Evolutionary conservation across 192 early-diverging fungal species (phyloP).

Genomic region (Rhizophagus clarus): DNA sequence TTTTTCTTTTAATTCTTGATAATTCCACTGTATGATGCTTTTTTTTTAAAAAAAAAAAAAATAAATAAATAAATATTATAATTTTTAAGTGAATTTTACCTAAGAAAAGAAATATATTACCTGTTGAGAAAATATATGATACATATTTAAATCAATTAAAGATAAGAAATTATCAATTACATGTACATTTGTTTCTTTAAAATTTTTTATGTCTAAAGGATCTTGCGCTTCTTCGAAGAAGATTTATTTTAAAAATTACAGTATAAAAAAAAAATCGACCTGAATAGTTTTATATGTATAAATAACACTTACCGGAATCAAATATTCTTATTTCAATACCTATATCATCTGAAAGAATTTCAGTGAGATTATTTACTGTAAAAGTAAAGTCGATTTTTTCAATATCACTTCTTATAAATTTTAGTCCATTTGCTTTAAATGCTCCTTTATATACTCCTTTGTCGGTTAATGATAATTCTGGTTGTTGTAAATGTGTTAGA

Average conservation of each 20-base stretch:
- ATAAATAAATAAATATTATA: background rate
- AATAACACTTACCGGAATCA: background rate
- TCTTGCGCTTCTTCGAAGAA: background rate
- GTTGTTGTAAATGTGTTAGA: background rate
- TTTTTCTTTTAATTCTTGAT: background rate
- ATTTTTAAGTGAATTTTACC: no score
- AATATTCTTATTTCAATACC: background rate
- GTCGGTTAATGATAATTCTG: background rate
- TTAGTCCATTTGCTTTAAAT: background rate
- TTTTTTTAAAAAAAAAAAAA: no score
- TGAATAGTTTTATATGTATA: no score
- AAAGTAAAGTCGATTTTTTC: background rate
- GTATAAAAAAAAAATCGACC: no score
- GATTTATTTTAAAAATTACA: no score
- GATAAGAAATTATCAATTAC: background rate
- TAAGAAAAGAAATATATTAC: background rate
- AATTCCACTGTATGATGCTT: background rate
- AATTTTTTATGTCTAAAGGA: background rate
- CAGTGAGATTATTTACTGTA: background rate
- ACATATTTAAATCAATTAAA: background rate
- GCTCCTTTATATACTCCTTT: background rate
- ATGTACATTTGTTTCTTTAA: background rate
- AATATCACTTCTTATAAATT: background rate
- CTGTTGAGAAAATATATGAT: background rate
- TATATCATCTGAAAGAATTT: background rate